Conservation (phyloP, 2,329 filamentous ascomycete genomes). For the Cephalotrichum gorgonifer region DNA sequence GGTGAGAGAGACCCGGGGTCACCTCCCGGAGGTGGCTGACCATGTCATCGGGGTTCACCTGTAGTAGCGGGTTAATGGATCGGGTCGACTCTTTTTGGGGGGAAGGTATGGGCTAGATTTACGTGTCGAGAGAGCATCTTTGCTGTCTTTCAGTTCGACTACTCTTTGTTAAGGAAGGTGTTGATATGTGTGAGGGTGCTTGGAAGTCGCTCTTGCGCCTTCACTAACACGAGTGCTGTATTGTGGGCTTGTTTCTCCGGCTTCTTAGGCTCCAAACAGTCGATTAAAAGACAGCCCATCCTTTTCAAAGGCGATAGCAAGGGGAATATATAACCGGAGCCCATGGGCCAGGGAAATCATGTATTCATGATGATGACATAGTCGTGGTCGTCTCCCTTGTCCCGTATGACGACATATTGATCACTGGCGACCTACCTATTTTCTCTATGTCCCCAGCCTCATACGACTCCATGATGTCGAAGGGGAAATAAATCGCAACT, state of each 20-base stretch:
- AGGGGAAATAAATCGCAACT: no score
- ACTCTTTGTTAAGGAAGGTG: not conserved
- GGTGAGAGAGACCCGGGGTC: slow-evolving; percentile 23
- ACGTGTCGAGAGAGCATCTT: not conserved
- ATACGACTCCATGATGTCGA: no score
- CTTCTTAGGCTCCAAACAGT: no score
- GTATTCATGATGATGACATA: no score
- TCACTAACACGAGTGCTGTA: not conserved
- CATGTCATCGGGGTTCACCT: slow-evolving; percentile 47
- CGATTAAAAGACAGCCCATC: no score
- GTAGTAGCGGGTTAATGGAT: not conserved
- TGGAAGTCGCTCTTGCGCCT: not conserved
- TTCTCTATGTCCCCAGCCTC: no score
- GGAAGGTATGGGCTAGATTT: not conserved
- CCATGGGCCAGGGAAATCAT: no score
- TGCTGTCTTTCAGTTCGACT: not conserved
- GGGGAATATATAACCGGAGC: no score
- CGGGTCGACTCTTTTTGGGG: not conserved
- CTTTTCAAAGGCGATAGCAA: no score
- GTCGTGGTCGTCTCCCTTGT: no score
- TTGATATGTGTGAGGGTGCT: not conserved
- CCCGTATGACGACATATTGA: no score
- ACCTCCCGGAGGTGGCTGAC: slow-evolving; percentile 38
- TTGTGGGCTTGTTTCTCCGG: not conserved
- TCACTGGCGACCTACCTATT: no score